Evolutionary conservation across 441 rosid genomes (phyloP).

Genomic region (Pelargonium fulgidum): DNA sequence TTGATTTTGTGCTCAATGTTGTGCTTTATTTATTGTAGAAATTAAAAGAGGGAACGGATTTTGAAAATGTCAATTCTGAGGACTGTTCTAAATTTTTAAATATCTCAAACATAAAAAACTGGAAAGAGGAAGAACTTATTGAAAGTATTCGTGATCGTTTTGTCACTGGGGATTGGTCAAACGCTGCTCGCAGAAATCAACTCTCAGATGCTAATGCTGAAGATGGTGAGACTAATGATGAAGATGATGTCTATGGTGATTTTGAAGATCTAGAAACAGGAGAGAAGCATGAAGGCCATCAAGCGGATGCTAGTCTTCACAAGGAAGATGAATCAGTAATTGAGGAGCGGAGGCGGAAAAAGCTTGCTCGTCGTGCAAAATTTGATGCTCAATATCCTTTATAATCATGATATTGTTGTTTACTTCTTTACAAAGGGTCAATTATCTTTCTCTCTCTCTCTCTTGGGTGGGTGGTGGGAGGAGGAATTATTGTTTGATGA

Average conservation of each 20-base stretch:
- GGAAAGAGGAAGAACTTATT: slow-evolving; percentile 59
- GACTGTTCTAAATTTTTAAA: slow-evolving; percentile 69
- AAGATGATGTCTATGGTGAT: slow-evolving; percentile 58
- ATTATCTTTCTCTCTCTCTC: background rate
- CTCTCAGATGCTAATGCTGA: slow-evolving; percentile 29
- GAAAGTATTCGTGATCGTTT: slow-evolving; percentile 76
- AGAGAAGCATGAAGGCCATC: slow-evolving; percentile 40
- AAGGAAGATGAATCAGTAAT: slow-evolving; percentile 35
- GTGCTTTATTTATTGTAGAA: slow-evolving; percentile 39
- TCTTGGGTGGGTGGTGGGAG: background rate
- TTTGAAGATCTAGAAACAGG: slow-evolving; percentile 92
- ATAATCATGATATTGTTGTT: slow-evolving; percentile 12
- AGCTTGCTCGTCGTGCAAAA: slow-evolving; percentile 67
- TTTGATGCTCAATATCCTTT: slow-evolving; percentile 89
- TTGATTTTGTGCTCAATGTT: background rate
- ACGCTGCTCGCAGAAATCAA: slow-evolving; percentile 56
- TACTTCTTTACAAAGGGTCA: background rate
- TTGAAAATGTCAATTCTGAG: slow-evolving; percentile 36
- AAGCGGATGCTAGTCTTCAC: slow-evolving; percentile 29
- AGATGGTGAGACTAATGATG: slow-evolving; percentile 9
- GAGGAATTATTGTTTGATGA: background rate
- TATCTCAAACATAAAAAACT: slow-evolving; percentile 42
- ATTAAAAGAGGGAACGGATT: slow-evolving; percentile 36
- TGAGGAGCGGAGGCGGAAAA: slow-evolving; percentile 63
- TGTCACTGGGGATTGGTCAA: slow-evolving; percentile 86